Base-by-base conservation (phyloP, 1,139 yeast genomes). In the Suhomyces yuchorum region DNA sequence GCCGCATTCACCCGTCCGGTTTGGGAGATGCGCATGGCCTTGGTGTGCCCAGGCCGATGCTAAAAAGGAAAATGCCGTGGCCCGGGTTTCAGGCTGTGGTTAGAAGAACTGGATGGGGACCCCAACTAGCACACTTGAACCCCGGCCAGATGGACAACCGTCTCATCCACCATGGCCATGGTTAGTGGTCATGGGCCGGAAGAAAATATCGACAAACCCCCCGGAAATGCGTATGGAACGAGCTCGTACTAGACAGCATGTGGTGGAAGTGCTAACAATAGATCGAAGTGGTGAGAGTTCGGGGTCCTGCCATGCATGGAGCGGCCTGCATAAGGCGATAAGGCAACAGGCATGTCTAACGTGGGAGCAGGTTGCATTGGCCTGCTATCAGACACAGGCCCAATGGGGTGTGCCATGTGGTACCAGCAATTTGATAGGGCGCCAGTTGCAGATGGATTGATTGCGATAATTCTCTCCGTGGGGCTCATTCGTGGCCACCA, bases 221-320 rank as follows among this genome's bases (percentile, higher is more conserved):
- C 17, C 39, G 39, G 39, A 37, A 37, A 37, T 37, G 39, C 17
- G 39, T 37, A 37, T 23, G 30, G 39, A 37, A 37, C 18, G 18
- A 17, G 39, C 15, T 14, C 19, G 30, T 23, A 23, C n/a, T 14
- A 11, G 32, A 14, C 14, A 8, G 30, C 34, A 30, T 30, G 34
- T 30, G 34, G 17, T 30, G 34, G 18, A 30, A 30, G 18, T 30
- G 11, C 34, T 30, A 30, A 30, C 34, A 30, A 30, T 30, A 30
- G 34, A 30, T 20, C 11, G 12, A 4, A 6, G 11, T 30, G 34
- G 34, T 30, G 30, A 26, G 30, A 26, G 30, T 26, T n/a, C 30
- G 30, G 30, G 30, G 30, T 26, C 30, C 28, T 24, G 12, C 28
- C 30, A 26, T 26, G 30, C 30, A 26, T 26, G 14, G n/a, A 26